Base-by-base conservation (phyloP, 768 basidiomycete genomes). In the Serendipita sp. region DNA sequence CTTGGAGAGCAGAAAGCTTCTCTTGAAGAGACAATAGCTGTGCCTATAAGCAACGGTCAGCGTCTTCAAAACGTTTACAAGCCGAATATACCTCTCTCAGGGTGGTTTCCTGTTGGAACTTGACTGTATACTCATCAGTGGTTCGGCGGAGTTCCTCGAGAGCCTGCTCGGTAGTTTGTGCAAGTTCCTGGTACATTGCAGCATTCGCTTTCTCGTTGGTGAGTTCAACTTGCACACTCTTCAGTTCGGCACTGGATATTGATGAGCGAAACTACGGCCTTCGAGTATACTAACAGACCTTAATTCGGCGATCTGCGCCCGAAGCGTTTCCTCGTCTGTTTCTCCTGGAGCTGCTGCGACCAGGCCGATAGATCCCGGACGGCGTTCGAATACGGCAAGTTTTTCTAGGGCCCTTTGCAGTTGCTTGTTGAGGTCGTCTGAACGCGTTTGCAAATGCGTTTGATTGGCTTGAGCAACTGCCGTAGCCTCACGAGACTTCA, bases 271-370 rank as follows among this genome's bases (percentile, higher is more conserved):
- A 28, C 0, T 32, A 0, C 13, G 1, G 38, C 5, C 30, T 13
- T 36, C 2, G n/a, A 11, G 2, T 48, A 11, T 8, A 46, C 8
- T 41, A 51, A 74, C 78, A 34, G 65, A 90, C 88, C 90, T 79
- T 18, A 93, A 79, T 64, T 92, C 90, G 2, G 90, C 91, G 18
- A 93, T 86, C 70, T 92, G 89, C 15, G 82, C 78, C 72, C 91
- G 85, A 7, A 93, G 79, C 69, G 89, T 88, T 69, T 90, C 86
- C 71, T 92, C 91, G 8, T 79, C 65, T 80, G 67, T 78, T 79
- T 67, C 84, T 72, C 23, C 68, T 58, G 58, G 23, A 18, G 64
- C 69, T 11, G 64, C 38, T 1, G 74, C 68, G 10, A 74, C 64
- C 23, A 76, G 74, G 51, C 68, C 67, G 3, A 71, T 51, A 2